phyloP scores from a whole-genome alignment of 805 yeast genomes.

The Hanseniaspora meyeri region DNA sequence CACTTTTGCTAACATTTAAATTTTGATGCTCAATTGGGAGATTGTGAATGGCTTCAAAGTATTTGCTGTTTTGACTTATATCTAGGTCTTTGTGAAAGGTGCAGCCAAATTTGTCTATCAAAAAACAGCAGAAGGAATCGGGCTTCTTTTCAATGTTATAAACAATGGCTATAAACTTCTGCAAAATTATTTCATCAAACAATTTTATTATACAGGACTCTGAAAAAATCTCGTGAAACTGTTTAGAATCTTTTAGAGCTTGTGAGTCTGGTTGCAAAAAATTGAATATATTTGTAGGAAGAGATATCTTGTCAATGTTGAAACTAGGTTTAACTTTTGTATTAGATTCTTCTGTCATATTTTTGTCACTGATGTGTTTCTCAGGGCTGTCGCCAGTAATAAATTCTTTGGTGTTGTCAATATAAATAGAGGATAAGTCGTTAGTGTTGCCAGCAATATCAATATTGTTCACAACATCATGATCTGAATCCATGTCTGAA shows the following conservation, averaged over 20 bases:
- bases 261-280: constrained; percentile 14
- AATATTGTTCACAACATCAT: background rate
- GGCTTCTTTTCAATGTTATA: constrained; percentile 36
- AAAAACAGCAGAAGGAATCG: constrained; percentile 38
- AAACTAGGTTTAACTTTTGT: constrained; percentile 13
- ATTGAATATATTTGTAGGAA: constrained; percentile 16
- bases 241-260: constrained; percentile 30
- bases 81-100: constrained; percentile 48
- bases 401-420: background rate
- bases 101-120: constrained; percentile 57
- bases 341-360: background rate
- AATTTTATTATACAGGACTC: constrained; percentile 43
- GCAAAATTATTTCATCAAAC: constrained; percentile 35
- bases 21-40: constrained; percentile 36
- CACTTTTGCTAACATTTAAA: constrained; percentile 55
- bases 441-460: background rate
- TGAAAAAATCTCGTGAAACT: constrained; percentile 29
- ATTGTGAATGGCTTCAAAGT: constrained; percentile 68
- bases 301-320: constrained; percentile 10
- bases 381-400: background rate
- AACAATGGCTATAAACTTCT: constrained; percentile 37
- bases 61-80: constrained; percentile 48
- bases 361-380: background rate
- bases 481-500: background rate
- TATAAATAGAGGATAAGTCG: background rate